These are phyloP conservation scores for Knoxdaviesia proteae DNA, from an alignment of 2,329 filamentous ascomycete genomes.

Conservation along the genomic window DNA sequence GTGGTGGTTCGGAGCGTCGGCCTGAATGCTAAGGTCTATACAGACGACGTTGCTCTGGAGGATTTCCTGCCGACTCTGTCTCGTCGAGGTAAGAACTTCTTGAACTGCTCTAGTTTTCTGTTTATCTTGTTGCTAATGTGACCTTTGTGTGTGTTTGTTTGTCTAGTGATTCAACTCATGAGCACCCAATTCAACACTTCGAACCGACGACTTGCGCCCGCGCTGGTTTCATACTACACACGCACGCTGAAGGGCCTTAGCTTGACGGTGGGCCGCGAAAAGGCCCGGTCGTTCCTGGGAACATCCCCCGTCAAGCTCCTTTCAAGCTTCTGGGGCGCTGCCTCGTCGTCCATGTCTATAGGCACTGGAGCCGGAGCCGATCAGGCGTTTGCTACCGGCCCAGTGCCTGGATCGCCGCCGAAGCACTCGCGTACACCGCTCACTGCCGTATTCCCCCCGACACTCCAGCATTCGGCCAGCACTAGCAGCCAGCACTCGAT, in stretches of 20 bases:
- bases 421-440: constrained; percentile 20
- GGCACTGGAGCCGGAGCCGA: constrained; percentile 11
- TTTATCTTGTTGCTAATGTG: not conserved
- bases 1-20: constrained; percentile 34
- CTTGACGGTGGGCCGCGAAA: constrained; percentile 40
- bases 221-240: constrained; percentile 57
- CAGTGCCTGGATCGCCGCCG: constrained; percentile 11
- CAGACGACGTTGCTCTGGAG: constrained; percentile 50
- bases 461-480: constrained; percentile 14
- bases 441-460: constrained; percentile 17
- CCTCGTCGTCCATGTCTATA: constrained; percentile 14
- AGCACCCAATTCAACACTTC: constrained; percentile 47
- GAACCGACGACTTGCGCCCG: constrained; percentile 41
- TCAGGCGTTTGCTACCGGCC: constrained; percentile 7
- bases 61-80: constrained; percentile 57
- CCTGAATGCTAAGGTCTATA: constrained; percentile 47
- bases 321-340: constrained; percentile 56
- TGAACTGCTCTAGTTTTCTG: not conserved
- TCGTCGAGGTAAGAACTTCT: constrained; percentile 39
- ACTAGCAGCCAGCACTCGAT: constrained; percentile 31
- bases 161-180: constrained; percentile 48
- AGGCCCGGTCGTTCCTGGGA: constrained; percentile 47
- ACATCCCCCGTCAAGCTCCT: constrained; percentile 83
- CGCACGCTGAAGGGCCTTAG: constrained; percentile 54
- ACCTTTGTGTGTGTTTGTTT: constrained; percentile 4